Evolutionary conservation across 306 rosid species (phyloP).

Genomic region (Cucurbita pepo): DNA sequence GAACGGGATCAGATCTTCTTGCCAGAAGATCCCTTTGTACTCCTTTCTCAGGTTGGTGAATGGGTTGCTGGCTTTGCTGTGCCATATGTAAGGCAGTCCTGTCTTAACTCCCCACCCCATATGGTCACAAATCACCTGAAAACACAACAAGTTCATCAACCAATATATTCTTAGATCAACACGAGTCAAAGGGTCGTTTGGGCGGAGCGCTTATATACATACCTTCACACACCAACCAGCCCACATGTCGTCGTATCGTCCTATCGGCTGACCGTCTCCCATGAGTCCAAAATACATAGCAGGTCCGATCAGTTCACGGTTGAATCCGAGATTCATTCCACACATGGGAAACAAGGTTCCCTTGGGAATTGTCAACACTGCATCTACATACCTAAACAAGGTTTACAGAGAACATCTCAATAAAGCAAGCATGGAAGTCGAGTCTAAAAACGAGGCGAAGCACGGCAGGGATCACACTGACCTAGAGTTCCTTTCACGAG

Average conservation of each 20-base stretch:
- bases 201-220: neutral
- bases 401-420: neutral
- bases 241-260: slow-evolving; percentile 42
- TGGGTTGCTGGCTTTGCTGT: slow-evolving; percentile 45
- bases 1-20: slow-evolving; percentile 32
- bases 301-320: slow-evolving; percentile 33
- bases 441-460: neutral
- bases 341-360: slow-evolving; percentile 35
- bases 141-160: neutral
- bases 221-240: slow-evolving; percentile 40
- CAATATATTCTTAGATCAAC: neutral
- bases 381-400: slow-evolving; percentile 21
- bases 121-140: slow-evolving; percentile 34
- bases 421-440: neutral
- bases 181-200: neutral
- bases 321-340: slow-evolving; percentile 37
- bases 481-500: slow-evolving; percentile 38
- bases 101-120: slow-evolving; percentile 26
- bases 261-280: slow-evolving; percentile 37
- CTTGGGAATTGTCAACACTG: slow-evolving; percentile 31
- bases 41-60: slow-evolving; percentile 29
- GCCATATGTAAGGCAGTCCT: slow-evolving; percentile 35
- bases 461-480: neutral
- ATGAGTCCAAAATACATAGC: slow-evolving; percentile 40
- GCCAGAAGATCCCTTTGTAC: slow-evolving; percentile 34